Conservation (phyloP, 2,329 filamentous ascomycete genomes). For the Paradendryphiella salina region DNA sequence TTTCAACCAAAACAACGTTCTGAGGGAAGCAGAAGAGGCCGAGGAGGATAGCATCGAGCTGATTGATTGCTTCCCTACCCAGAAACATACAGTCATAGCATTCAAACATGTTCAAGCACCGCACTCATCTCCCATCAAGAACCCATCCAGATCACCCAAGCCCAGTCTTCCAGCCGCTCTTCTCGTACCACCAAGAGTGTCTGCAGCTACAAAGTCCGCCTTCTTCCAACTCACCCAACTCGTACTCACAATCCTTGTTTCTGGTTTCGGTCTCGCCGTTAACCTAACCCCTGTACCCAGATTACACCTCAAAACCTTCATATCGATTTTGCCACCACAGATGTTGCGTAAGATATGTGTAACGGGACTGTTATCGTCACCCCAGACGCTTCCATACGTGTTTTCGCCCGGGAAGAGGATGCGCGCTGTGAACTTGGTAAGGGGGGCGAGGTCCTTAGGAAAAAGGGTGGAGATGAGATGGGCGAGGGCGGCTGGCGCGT, state of each 20-base stretch:
- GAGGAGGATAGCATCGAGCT: conserved; percentile 11
- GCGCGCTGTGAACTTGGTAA: conserved; percentile 44
- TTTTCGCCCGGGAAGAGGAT: conserved; percentile 48
- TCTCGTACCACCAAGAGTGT: not conserved
- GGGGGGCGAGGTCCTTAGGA: conserved; percentile 21
- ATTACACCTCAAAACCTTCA: conserved; percentile 24
- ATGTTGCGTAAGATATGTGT: conserved; percentile 45
- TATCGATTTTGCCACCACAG: conserved; percentile 43
- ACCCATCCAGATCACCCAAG: conserved; percentile 9
- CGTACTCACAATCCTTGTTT: conserved; percentile 27
- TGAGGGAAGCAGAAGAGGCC: conserved; percentile 14
- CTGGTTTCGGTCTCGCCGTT: conserved; percentile 20
- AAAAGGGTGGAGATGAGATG: conserved; percentile 42
- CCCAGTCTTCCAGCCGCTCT: conserved; percentile 2
- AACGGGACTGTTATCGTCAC: conserved; percentile 45
- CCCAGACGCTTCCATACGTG: conserved; percentile 47
- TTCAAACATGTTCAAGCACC: not conserved
- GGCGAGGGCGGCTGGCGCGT: conserved; percentile 37
- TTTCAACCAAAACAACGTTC: conserved; percentile 28
- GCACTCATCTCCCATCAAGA: conserved; percentile 1
- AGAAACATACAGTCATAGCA: not conserved
- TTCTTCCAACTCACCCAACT: conserved; percentile 33
- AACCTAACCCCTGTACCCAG: conserved; percentile 21
- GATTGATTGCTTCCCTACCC: not conserved
- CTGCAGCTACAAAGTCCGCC: not conserved